Evolutionary conservation across 495 filamentous ascomycete species (phyloP).

Genomic region (Hypomontagnella monticulosa): DNA sequence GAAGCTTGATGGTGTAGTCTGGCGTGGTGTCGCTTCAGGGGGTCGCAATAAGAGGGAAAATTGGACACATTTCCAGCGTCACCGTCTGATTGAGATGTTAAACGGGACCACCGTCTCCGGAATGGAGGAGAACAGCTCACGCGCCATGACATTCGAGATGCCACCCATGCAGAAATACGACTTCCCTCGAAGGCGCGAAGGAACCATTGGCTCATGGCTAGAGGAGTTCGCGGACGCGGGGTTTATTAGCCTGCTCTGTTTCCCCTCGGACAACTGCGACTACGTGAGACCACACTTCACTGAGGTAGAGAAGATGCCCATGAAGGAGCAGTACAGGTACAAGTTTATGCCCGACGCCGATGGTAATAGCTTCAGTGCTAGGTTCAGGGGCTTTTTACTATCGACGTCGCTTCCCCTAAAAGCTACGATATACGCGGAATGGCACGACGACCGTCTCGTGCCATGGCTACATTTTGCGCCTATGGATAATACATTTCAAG

Average conservation of each 20-base stretch:
- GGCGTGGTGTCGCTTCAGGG: conserved; percentile 77
- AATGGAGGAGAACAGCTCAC: conserved; percentile 48
- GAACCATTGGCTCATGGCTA: conserved; percentile 52
- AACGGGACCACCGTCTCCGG: conserved; percentile 67
- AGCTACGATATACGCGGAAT: conserved; percentile 71
- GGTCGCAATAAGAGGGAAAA: conserved; percentile 70
- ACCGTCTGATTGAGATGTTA: conserved; percentile 75
- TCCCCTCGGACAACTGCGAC: conserved; percentile 47
- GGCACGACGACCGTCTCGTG: conserved; percentile 70
- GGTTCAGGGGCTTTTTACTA: conserved; percentile 68
- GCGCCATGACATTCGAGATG: conserved; percentile 52
- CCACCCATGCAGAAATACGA: conserved; percentile 48
- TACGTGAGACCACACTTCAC: conserved; percentile 54
- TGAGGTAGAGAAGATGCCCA: conserved; percentile 44
- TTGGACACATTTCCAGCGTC: conserved; percentile 76
- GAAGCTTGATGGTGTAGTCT: conserved; percentile 67
- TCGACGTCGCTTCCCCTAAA: conserved; percentile 68
- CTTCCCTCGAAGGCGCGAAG: conserved; percentile 39
- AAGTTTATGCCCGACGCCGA: conserved; percentile 71
- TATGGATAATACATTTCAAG: conserved; percentile 75
- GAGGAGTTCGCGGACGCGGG: conserved; percentile 49
- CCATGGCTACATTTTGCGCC: conserved; percentile 74
- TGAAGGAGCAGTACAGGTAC: conserved; percentile 66
- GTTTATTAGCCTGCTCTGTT: conserved; percentile 52
- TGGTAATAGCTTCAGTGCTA: conserved; percentile 70